These are phyloP conservation scores for Prototheca wickerhamii DNA, from an alignment of 163 green algal genomes.

Conservation along the genomic window DNA sequence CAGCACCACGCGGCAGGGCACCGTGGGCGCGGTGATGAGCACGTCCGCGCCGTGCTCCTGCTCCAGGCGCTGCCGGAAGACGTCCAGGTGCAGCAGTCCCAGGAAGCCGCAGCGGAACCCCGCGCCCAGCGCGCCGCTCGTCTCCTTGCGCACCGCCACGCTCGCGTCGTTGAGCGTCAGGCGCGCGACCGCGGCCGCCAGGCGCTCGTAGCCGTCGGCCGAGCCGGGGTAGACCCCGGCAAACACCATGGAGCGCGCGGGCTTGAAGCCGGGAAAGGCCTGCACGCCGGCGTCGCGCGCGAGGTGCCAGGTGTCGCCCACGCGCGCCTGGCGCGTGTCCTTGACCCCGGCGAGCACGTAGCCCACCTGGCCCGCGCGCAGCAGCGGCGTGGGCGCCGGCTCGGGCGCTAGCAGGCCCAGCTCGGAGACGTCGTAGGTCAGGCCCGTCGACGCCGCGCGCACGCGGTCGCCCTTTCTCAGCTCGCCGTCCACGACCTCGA, in stretches of 20 bases:
- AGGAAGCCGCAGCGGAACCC: constrained; percentile 75
- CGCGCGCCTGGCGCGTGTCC: constrained; percentile 52
- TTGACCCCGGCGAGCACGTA: constrained; percentile 86
- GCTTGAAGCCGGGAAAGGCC: constrained; percentile 73
- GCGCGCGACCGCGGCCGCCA: constrained; percentile 68
- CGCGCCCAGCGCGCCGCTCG: constrained; percentile 65
- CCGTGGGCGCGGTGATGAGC: constrained; percentile 89
- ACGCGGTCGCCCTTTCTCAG: constrained; percentile 58
- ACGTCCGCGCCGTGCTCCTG: constrained; percentile 91
- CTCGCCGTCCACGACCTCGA: constrained; percentile 68
- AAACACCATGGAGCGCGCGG: constrained; percentile 81
- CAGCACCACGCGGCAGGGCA: constrained; percentile 64
- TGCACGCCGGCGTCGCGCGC: constrained; percentile 24
- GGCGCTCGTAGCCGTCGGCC: constrained; percentile 50
- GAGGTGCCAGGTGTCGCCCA: constrained; percentile 78
- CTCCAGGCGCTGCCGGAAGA: constrained; percentile 85
- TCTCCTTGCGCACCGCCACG: constrained; percentile 67
- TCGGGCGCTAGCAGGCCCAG: constrained; percentile 67
- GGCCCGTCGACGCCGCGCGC: constrained; percentile 29
- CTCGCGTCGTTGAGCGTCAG: constrained; percentile 86
- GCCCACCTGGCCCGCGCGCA: constrained; percentile 84
- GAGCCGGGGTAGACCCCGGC: constrained; percentile 49
- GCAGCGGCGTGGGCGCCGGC: constrained; percentile 36
- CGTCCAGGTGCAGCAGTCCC: constrained; percentile 95
- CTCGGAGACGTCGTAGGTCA: constrained; percentile 52